These are phyloP conservation scores for Monosporozyma unispora DNA, from an alignment of 805 yeast species.

Conservation along the genomic window DNA sequence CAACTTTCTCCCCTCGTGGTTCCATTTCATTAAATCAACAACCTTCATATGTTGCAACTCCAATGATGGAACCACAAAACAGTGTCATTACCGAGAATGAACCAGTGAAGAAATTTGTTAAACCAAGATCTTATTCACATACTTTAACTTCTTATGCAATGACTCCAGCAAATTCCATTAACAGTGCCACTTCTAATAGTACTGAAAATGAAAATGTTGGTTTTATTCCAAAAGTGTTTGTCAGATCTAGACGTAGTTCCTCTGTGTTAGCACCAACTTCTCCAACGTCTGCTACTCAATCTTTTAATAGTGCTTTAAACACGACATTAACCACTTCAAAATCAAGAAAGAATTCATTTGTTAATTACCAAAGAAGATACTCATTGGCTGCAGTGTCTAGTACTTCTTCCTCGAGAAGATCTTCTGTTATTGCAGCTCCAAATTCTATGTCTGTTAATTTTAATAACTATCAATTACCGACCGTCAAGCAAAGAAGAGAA, in stretches of 20 bases:
- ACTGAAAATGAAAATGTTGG: conserved; percentile 27
- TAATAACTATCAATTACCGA: conserved; percentile 2
- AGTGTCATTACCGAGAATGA: not conserved
- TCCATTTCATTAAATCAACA: not conserved
- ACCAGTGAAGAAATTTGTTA: conserved; percentile 8
- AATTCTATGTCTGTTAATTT: conserved; percentile 13
- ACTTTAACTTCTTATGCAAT: conserved; percentile 9
- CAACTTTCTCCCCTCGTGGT: not conserved
- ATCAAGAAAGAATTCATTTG: conserved; percentile 28
- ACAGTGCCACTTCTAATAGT: not conserved
- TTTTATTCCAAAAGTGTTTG: conserved; percentile 29
- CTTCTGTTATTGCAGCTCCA: conserved; percentile 23
- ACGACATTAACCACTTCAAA: conserved; percentile 21
- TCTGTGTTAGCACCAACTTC: conserved; percentile 10
- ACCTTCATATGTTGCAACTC: not conserved
- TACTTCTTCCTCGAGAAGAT: conserved; percentile 21
- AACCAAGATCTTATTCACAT: conserved; percentile 27
- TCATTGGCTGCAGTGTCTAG: conserved; percentile 22
- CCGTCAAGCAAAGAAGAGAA: conserved; percentile 15
- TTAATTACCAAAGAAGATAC: conserved; percentile 20
- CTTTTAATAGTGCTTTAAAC: conserved; percentile 12
- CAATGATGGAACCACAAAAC: not conserved
- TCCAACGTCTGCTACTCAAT: conserved; percentile 4
- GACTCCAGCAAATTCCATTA: not conserved
- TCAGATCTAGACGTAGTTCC: conserved; percentile 28